phyloP scores from a whole-genome alignment of 2,329 filamentous ascomycete species.

The Fusarium lyarnte region DNA sequence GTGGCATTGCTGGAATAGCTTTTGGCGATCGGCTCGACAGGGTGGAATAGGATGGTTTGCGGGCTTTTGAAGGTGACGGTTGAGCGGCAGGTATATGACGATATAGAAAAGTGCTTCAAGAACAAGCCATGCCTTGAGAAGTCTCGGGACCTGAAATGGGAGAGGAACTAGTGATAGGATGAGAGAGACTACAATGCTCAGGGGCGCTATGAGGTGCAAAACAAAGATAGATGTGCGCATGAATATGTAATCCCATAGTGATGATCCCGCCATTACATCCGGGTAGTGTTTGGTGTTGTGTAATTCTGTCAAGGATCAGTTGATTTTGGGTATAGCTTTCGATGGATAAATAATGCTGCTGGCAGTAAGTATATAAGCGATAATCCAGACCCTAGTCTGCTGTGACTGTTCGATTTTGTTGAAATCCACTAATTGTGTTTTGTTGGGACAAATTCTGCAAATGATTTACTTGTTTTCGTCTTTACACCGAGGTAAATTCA shows the following conservation, averaged over 20 bases:
- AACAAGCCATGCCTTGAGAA: slow-evolving; percentile 55
- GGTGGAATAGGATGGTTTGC: slow-evolving; percentile 59
- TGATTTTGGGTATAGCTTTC: not conserved
- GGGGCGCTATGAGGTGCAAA: slow-evolving; percentile 59
- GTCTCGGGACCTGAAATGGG: slow-evolving; percentile 41
- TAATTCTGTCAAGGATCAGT: not conserved
- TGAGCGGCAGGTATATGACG: slow-evolving; percentile 62
- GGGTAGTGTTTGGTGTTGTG: not conserved
- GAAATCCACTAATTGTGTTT: not conserved
- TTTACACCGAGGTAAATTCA: not conserved
- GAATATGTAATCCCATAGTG: slow-evolving; percentile 41
- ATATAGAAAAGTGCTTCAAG: slow-evolving; percentile 66
- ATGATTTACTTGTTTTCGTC: not conserved
- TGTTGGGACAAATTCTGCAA: not conserved
- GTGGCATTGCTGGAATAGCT: slow-evolving; percentile 61
- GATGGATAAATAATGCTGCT: not conserved
- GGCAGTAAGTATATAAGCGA: not conserved
- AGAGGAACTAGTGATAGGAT: slow-evolving; percentile 39
- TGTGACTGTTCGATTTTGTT: not conserved
- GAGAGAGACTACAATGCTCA: slow-evolving; percentile 58
- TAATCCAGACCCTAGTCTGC: not conserved
- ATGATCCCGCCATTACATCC: slow-evolving; percentile 5
- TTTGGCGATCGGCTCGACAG: slow-evolving; percentile 55
- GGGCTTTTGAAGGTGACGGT: slow-evolving; percentile 59
- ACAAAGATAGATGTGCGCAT: slow-evolving; percentile 59